phyloP scores from a whole-genome alignment of 345 rosid genomes.

The Salix koriyanagi region DNA sequence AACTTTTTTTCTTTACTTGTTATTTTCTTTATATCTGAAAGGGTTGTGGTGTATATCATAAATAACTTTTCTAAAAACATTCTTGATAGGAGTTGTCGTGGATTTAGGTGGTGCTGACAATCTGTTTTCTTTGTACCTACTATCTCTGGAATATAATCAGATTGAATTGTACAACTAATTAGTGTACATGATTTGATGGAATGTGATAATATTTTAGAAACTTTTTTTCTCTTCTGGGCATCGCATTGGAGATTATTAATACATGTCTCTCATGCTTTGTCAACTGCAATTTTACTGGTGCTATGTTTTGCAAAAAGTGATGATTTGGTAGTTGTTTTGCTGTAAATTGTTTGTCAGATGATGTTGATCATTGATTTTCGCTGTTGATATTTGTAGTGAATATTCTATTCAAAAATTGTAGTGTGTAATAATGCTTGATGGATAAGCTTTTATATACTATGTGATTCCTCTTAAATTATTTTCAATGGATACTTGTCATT shows the following conservation, averaged over 20 bases:
- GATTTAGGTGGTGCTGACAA: not conserved
- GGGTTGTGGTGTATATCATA: not conserved
- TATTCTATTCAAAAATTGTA: not conserved
- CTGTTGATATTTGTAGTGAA: not conserved
- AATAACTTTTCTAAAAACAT: not conserved
- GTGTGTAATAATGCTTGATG: not conserved
- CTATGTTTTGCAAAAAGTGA: not conserved
- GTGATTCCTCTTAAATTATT: not conserved
- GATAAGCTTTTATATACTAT: slow-evolving; percentile 9
- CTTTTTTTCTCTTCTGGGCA: not conserved
- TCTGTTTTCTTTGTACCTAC: not conserved
- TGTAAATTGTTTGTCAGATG: not conserved
- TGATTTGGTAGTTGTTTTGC: not conserved
- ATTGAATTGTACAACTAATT: no score
- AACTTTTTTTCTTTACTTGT: not conserved
- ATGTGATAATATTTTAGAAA: not conserved
- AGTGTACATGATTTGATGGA: not conserved
- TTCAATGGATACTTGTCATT: not conserved
- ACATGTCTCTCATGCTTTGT: not conserved
- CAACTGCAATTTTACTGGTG: not conserved
- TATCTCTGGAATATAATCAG: no score
- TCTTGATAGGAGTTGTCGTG: slow-evolving; percentile 2
- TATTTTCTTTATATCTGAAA: not conserved
- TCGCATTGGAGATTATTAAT: not conserved
- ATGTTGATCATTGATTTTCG: no score